Evolutionary conservation across 306 rosid species (phyloP).

Genomic region (Ammopiptanthus mongolicus): DNA sequence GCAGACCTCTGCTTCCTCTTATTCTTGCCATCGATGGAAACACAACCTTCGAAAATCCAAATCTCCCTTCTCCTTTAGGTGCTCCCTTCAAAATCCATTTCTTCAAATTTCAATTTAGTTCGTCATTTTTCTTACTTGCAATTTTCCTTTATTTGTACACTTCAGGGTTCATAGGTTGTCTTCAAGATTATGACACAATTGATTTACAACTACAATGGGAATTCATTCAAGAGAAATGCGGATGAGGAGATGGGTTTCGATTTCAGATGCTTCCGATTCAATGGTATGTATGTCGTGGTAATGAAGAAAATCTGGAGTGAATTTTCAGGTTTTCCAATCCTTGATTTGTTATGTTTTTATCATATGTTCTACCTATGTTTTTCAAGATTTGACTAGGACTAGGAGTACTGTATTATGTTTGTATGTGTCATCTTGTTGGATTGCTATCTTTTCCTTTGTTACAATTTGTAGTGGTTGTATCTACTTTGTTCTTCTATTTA

Average conservation of each 20-base stretch:
- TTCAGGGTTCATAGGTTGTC: not conserved
- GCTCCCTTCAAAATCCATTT: slow-evolving; percentile 16
- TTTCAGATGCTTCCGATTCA: slow-evolving; percentile 31
- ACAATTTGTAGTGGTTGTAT: slow-evolving; percentile 11
- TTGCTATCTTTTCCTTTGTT: slow-evolving; percentile 24
- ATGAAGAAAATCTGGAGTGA: slow-evolving; percentile 45
- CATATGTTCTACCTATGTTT: slow-evolving; percentile 8
- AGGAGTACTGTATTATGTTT: slow-evolving; percentile 16
- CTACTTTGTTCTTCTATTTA: slow-evolving; percentile 26
- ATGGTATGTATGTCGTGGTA: slow-evolving; percentile 52
- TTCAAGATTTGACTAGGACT: slow-evolving; percentile 28
- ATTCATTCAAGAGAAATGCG: slow-evolving; percentile 10
- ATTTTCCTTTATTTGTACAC: not conserved
- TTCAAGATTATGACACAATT: slow-evolving; percentile 11
- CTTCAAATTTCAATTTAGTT: not conserved
- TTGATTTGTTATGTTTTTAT: slow-evolving; percentile 33
- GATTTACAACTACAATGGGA: not conserved
- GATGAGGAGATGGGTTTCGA: slow-evolving; percentile 18
- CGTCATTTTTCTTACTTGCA: not conserved
- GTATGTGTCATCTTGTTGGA: slow-evolving; percentile 26
- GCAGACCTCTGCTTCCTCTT: slow-evolving; percentile 99
- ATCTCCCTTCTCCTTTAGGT: slow-evolving; percentile 47
- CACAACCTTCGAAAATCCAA: not conserved
- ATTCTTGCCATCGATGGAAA: slow-evolving; percentile 79
- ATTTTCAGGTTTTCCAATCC: slow-evolving; percentile 46